Percentiles rank a stretch among this genome's conserved stretches.
These are phyloP conservation scores for Tetramitus jugosus DNA, from an alignment of 208 protist species.

Conservation along the genomic window DNA sequence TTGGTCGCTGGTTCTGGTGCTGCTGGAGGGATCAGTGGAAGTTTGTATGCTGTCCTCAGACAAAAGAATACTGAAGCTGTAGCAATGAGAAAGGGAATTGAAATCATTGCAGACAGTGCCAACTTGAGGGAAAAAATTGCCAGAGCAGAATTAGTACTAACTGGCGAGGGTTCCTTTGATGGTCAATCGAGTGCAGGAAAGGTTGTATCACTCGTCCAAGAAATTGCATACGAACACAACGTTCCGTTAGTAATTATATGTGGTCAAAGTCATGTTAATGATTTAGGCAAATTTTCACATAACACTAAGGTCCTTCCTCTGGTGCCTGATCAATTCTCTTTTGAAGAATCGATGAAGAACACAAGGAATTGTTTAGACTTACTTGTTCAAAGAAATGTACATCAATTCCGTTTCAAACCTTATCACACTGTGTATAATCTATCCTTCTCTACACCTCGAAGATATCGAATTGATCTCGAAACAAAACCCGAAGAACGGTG, in stretches of 20 bases:
- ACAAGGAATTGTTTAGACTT: neutral
- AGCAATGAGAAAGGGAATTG: conserved; percentile 1
- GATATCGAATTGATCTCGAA: too few relatives aligned
- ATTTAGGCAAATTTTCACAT: neutral
- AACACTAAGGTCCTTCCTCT: neutral
- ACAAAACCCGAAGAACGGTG: too few relatives aligned
- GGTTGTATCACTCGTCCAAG: neutral
- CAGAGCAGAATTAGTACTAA: neutral
- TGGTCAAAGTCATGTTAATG: too few relatives aligned
- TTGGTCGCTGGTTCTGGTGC: neutral
- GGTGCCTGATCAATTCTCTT: neutral
- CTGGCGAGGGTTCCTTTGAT: conserved; percentile 17
- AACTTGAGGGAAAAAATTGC: neutral
- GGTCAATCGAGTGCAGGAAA: conserved; percentile 1
- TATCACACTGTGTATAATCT: too few relatives aligned
- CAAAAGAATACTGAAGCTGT: neutral
- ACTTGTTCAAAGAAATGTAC: neutral
- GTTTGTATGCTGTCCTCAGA: neutral
- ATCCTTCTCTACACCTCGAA: too few relatives aligned
- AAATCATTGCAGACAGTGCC: neutral
- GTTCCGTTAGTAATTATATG: conserved; percentile 5
- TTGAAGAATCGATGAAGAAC: neutral
- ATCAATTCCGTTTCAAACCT: neutral
- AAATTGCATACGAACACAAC: neutral
- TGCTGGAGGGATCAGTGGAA: conserved; percentile 3